These are phyloP conservation scores for Silene latifolia DNA, from an alignment of 148 eudicot species.

Conservation along the genomic window DNA sequence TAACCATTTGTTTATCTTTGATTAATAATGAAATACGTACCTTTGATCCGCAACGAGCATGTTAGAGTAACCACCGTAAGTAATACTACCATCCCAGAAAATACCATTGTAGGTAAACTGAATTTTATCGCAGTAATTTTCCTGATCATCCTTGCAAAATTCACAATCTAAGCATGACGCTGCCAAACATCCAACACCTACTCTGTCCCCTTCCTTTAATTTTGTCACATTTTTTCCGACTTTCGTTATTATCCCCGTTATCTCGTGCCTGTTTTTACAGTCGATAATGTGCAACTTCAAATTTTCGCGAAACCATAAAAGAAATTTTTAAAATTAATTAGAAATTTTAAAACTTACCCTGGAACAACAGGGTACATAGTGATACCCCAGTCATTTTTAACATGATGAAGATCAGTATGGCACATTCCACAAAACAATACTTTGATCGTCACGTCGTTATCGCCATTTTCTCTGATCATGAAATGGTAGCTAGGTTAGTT, in stretches of 20 bases:
- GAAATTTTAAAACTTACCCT: constrained; percentile 42
- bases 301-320: not conserved
- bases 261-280: constrained; percentile 60
- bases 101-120: constrained; percentile 77
- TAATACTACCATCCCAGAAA: constrained; percentile 92
- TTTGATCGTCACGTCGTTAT: constrained; percentile 71
- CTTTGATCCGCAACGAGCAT: constrained; percentile 87
- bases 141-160: constrained; percentile 54
- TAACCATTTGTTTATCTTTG: too few relatives aligned
- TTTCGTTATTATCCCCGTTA: constrained; percentile 68
- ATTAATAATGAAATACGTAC: too few relatives aligned
- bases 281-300: not conserved
- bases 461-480: constrained; percentile 58
- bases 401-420: constrained; percentile 80
- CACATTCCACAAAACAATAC: constrained; percentile 84
- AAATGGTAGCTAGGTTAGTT: too few relatives aligned
- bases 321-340: too few relatives aligned
- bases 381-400: constrained; percentile 78
- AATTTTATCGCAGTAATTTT: constrained; percentile 78
- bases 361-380: constrained; percentile 94
- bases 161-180: constrained; percentile 87
- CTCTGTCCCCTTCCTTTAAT: constrained; percentile 72
- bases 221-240: constrained; percentile 71
- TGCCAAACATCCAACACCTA: constrained; percentile 82
- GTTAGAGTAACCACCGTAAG: constrained; percentile 90